Base-by-base conservation (phyloP, 257 asterid species). In the Solanum corneliomulleri region DNA sequence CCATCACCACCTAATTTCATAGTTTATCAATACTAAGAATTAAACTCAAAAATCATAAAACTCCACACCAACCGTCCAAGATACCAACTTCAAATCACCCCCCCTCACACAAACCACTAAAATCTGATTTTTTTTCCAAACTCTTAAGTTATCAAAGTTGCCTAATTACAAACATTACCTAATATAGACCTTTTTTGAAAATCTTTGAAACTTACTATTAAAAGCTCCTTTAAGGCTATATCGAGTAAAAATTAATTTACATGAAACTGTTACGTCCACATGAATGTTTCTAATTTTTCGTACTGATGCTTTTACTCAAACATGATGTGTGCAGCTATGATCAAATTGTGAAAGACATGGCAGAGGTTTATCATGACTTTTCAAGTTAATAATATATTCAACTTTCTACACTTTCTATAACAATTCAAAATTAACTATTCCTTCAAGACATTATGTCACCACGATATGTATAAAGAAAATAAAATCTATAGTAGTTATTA, bases 1-100 rank as follows among this genome's bases (percentile, higher is more conserved):
- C 89, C 93, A 86, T 89, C 92, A 89, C 92, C 91, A 87, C 90
- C 90, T 70, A 92, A 70, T 41, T 92, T 93, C 97, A 94, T 94
- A 93, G 85, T 91, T 14, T 14, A 74, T 20, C 81, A 37, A 37
- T 74, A 90, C 90, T 91, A 86, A 86, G 82, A 86, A 88, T 84
- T 91, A 74, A 37, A 74, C 81, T 20, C 49, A 74, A 37, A 74
- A 37, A 74, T 21, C 81, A 74, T 72, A 18, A 72, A 72, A 37
- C 20, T 58, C 76, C 47, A 7, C 16, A n/a, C 39, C 49, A 20
- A 12, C 56, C 86, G 21, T 37, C 81, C 49, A 37, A 20, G 29
- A 11, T 37, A 35, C 81, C 81, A 35, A 37, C 81, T 72, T 72
- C 9, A 72, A 72, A 72, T 72, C 47, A 72, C 25, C 49, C 49